phyloP scores from a whole-genome alignment of 148 eudicot species.

The Simmondsia chinensis region DNA sequence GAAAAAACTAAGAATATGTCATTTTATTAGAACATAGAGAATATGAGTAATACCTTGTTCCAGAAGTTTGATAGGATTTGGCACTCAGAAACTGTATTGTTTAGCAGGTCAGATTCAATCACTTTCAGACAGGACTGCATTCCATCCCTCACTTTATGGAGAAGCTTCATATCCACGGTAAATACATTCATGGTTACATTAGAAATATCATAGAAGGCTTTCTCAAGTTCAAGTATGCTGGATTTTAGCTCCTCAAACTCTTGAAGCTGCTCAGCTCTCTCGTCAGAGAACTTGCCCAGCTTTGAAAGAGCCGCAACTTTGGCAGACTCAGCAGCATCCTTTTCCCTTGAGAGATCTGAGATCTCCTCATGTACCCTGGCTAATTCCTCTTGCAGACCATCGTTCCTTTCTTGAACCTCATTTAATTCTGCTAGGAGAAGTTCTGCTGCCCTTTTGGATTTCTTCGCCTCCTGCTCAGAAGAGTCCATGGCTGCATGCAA shows the following conservation, averaged over 20 bases:
- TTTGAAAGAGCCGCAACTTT: slow-evolving; percentile 61
- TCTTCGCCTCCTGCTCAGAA: slow-evolving; percentile 58
- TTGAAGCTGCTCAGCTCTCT: slow-evolving; percentile 40
- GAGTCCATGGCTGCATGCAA: slow-evolving; percentile 36
- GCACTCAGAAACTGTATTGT: slow-evolving; percentile 20
- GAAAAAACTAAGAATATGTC: too few species aligned
- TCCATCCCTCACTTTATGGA: slow-evolving; percentile 31
- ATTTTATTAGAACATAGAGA: too few species aligned
- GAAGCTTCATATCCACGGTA: slow-evolving; percentile 44
- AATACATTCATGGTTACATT: slow-evolving; percentile 34
- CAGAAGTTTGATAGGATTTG: slow-evolving; percentile 19
- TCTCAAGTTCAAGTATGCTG: slow-evolving; percentile 31
- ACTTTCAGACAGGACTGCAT: slow-evolving; percentile 33
- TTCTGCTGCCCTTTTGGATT: slow-evolving; percentile 84
- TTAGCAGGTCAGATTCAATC: slow-evolving; percentile 21
- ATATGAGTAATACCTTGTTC: slow-evolving; percentile 76
- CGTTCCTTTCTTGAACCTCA: slow-evolving; percentile 97
- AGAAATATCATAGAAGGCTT: slow-evolving; percentile 32
- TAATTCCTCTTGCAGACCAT: slow-evolving; percentile 79
- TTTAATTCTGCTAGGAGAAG: slow-evolving; percentile 88
- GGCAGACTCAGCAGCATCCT: slow-evolving; percentile 50
- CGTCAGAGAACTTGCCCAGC: slow-evolving; percentile 49
- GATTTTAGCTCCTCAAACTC: slow-evolving; percentile 38
- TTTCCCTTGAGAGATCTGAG: slow-evolving; percentile 52
- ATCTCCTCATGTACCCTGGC: slow-evolving; percentile 35